Evolutionary conservation across 176 grass and related monocot species (phyloP).

Genomic region (Triticum urartu): DNA sequence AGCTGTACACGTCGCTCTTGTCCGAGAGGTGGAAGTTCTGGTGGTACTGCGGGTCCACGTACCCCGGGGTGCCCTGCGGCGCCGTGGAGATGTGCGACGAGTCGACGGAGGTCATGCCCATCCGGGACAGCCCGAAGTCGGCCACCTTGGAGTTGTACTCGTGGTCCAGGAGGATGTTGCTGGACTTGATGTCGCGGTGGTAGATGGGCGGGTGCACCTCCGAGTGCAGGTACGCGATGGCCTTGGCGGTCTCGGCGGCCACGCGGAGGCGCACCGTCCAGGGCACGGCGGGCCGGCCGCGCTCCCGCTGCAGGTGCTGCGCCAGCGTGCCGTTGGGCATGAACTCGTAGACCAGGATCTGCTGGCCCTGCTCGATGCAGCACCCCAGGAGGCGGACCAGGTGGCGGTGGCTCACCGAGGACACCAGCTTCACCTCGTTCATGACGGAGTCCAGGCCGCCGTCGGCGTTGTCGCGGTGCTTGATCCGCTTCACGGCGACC

Average conservation of each 20-base stretch:
- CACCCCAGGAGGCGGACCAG: constrained; percentile 70
- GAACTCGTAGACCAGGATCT: constrained; percentile 90
- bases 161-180: constrained; percentile 72
- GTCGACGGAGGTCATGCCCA: constrained; percentile 37
- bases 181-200: constrained; percentile 77
- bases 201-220: constrained; percentile 63
- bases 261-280: constrained; percentile 64
- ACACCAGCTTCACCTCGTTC: constrained; percentile 73
- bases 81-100: constrained; percentile 61
- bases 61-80: constrained; percentile 81
- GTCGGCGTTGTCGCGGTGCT: constrained; percentile 36
- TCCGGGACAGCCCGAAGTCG: constrained; percentile 71
- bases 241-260: constrained; percentile 63
- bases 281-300: constrained; percentile 47
- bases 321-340: constrained; percentile 78
- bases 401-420: constrained; percentile 56
- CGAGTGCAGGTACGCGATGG: constrained; percentile 67
- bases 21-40: constrained; percentile 93
- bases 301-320: constrained; percentile 68
- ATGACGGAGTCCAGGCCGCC: constrained; percentile 41
- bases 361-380: constrained; percentile 64
- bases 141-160: constrained; percentile 68
- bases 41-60: constrained; percentile 93
- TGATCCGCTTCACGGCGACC: constrained; percentile 66
- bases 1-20: constrained; percentile 98